Evolutionary conservation across 495 filamentous ascomycete genomes (phyloP), one percentile per base, ranked within the genome.

Genomic region (Xylaria bambusicola): DNA sequence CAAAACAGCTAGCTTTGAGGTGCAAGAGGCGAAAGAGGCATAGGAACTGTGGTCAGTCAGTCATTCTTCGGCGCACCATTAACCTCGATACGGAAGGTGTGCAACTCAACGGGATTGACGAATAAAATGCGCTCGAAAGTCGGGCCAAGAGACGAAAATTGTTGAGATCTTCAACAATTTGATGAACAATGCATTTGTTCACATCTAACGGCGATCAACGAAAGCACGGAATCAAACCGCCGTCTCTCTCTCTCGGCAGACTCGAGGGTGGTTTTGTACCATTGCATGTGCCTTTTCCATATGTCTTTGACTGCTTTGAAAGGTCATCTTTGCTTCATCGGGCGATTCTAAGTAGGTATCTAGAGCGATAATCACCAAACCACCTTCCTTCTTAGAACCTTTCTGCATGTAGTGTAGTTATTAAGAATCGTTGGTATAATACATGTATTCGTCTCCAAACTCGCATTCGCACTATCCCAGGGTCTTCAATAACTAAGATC

Each of bases 31-130:
- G n/a, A n/a, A n/a, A n/a, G n/a, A n/a, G n/a, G n/a, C n/a, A n/a
- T n/a, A n/a, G n/a, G n/a, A n/a, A n/a, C n/a, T 21, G 18, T 12
- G 18, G 3, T 45, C 1, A 13, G 41, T n/a, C 15, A 29, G 45
- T 4, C 24, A 27, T n/a, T n/a, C n/a, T n/a, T n/a, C n/a, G n/a
- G n/a, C n/a, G n/a, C n/a, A n/a, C n/a, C n/a, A n/a, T 52, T 24
- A 52, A 17, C 49, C 27, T 36, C 10, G 47, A 36, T 52, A 7
- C 18, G 49, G 49, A 52, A 52, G 49, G 49, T 52, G 47, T 24
- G 31, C 47, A 35, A 17, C 18, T 20, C 47, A 33, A 1, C 15
- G 18, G 20, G 21, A 21, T 10, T 15, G 18, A 12, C 31, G 18
- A 40, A 52, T 52, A 13, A 18, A 20, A 52, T 21, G 49, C 18